A percentile compares a stretch with the other conserved stretches of the same genome.
Evolutionary conservation across 75 land plant genomes (phyloP).

Genomic region (Picea glauca): DNA sequence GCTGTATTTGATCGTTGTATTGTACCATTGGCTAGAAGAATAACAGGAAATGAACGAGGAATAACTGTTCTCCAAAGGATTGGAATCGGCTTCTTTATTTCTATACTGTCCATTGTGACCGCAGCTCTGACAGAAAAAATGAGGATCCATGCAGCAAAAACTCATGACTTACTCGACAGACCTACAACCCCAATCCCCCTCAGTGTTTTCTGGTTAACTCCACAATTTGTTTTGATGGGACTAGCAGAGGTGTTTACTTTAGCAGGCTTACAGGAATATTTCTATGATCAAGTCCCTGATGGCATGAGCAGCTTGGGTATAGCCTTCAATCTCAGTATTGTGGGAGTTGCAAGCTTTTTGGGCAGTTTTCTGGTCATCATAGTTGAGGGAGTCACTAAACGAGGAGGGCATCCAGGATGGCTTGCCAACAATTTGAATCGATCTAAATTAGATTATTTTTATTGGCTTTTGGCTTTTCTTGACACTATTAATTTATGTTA

Average conservation of each 20-base stretch:
- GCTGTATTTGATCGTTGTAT: constrained; percentile 24
- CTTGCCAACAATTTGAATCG: constrained; percentile 26
- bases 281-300: constrained; percentile 46
- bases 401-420: constrained; percentile 23
- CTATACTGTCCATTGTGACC: constrained; percentile 10
- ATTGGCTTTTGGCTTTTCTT: constrained; percentile 40
- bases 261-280: constrained; percentile 38
- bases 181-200: constrained; percentile 26
- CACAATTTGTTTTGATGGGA: constrained; percentile 35
- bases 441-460: constrained; percentile 44
- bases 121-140: constrained; percentile 34
- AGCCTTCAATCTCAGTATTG: constrained; percentile 28
- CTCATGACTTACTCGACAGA: constrained; percentile 16
- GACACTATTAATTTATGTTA: constrained; percentile 9
- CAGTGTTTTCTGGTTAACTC: constrained; percentile 43
- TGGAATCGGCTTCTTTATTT: constrained; percentile 16
- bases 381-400: constrained; percentile 19
- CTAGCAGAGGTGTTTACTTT: constrained; percentile 33
- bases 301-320: constrained; percentile 44
- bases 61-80: constrained; percentile 33
- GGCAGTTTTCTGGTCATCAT: constrained; percentile 24
- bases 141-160: constrained; percentile 18
- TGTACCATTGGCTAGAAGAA: constrained; percentile 17
- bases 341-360: constrained; percentile 38
- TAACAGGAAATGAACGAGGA: constrained; percentile 17